These are phyloP conservation scores for Cutaneotrichosporon sp. DNA, from an alignment of 1,284 basidiomycete species.

Conservation along the genomic window DNA sequence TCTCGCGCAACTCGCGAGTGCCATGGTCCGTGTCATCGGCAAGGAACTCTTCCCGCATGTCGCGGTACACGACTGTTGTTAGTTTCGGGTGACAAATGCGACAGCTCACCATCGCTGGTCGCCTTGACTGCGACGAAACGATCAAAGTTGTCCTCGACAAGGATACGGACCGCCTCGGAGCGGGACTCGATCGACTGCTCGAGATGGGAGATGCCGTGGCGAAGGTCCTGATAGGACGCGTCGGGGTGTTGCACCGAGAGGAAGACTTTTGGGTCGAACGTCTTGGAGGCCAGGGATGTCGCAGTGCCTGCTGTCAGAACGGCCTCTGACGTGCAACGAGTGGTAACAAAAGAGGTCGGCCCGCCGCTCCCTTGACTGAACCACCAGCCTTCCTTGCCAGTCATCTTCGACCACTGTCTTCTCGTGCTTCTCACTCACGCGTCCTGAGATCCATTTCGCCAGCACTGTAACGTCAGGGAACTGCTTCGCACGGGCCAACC, in stretches of 20 bases:
- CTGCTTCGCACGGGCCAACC: background rate
- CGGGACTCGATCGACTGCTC: conserved; percentile 77
- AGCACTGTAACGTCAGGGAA: conserved; percentile 24
- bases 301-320: conserved; percentile 63
- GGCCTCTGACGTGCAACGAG: background rate
- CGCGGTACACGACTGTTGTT: conserved; percentile 74
- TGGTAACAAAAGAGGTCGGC: background rate
- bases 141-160: conserved; percentile 98
- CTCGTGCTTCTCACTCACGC: conserved; percentile 30
- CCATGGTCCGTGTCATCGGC: conserved; percentile 75
- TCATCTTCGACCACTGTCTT: background rate
- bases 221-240: conserved; percentile 89
- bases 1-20: conserved; percentile 74
- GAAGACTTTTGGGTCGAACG: conserved; percentile 93
- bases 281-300: conserved; percentile 82
- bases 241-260: conserved; percentile 90
- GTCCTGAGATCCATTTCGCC: conserved; percentile 46
- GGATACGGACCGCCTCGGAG: conserved; percentile 85
- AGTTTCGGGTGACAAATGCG: background rate
- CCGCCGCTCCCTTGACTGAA: background rate
- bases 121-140: conserved; percentile 97
- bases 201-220: conserved; percentile 69
- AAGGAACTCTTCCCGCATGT: conserved; percentile 89
- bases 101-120: conserved; percentile 77
- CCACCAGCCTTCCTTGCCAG: background rate